Percentiles rank a stretch among this genome's conserved stretches.
phyloP scores from a whole-genome alignment of 768 basidiomycete genomes.

The Leccinum barrowsii region DNA sequence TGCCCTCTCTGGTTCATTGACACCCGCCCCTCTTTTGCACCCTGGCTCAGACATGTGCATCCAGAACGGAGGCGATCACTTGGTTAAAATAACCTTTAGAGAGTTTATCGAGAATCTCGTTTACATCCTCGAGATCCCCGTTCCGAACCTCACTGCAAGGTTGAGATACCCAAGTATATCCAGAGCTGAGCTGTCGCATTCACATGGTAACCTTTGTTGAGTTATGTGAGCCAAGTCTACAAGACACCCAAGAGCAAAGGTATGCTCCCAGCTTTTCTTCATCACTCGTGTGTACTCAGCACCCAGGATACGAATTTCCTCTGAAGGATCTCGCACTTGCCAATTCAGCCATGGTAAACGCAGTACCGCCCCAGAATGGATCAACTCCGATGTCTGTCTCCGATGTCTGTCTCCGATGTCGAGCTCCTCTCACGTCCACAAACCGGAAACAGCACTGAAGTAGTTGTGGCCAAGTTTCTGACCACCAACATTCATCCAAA shows the following conservation, averaged over 20 bases:
- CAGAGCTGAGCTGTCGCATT: constrained; percentile 95
- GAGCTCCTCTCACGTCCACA: constrained; percentile 87
- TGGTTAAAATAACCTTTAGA: constrained; percentile 77
- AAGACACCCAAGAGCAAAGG: constrained; percentile 73
- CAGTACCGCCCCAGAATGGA: constrained; percentile 95
- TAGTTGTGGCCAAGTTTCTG: constrained; percentile 44
- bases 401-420: constrained; percentile 51
- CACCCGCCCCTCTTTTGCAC: no score
- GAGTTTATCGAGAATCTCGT: constrained; percentile 95
- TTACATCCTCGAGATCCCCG: constrained; percentile 77
- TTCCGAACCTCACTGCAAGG: constrained; percentile 76
- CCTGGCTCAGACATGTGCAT: constrained; percentile 69
- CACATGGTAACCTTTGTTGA: constrained; percentile 69
- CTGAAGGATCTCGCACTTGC: constrained; percentile 67
- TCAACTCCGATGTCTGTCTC: constrained; percentile 92
- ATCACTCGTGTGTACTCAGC: neutral
- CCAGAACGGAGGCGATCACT: constrained; percentile 96
- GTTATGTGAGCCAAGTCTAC: constrained; percentile 79
- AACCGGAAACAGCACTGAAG: constrained; percentile 38
- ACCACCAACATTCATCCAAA: no score
- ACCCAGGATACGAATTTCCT: constrained; percentile 77
- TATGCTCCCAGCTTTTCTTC: constrained; percentile 28
- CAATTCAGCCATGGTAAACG: constrained; percentile 84
- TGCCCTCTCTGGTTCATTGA: no score
- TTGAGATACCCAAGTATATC: constrained; percentile 66